Conservation (phyloP, 1,139 yeast genomes). For the Schwanniomyces etchellsii region DNA sequence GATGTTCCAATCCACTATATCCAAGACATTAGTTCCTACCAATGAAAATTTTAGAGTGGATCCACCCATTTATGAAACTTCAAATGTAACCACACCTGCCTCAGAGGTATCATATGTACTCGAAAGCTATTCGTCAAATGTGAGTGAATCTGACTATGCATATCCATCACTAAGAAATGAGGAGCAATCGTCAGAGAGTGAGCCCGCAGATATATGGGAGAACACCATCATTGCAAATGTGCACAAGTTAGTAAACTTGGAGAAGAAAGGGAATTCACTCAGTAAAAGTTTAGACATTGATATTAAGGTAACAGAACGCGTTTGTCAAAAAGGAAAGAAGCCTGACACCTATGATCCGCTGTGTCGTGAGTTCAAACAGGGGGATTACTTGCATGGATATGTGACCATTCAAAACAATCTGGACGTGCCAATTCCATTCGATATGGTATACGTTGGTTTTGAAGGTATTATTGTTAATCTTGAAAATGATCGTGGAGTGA, state of each 20-base stretch:
- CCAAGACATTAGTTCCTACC: slow-evolving; percentile 31
- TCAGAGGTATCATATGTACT: slow-evolving; percentile 1
- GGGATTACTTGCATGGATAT: slow-evolving; percentile 30
- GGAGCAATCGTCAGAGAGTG: slow-evolving; percentile 20
- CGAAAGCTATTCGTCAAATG: neutral
- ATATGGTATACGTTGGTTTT: slow-evolving; percentile 31
- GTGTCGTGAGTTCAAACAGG: slow-evolving; percentile 23
- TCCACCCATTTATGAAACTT: slow-evolving; percentile 40
- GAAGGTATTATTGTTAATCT: slow-evolving; percentile 25
- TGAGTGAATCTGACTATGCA: slow-evolving; percentile 11
- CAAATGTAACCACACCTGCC: slow-evolving; percentile 22
- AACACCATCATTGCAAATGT: slow-evolving; percentile 41
- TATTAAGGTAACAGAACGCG: slow-evolving; percentile 33
- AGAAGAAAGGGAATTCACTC: slow-evolving; percentile 19
- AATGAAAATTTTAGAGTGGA: slow-evolving; percentile 37
- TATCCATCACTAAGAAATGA: slow-evolving; percentile 4
- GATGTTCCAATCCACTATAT: slow-evolving; percentile 41
- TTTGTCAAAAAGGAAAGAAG: slow-evolving; percentile 36
- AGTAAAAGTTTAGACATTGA: slow-evolving; percentile 25
- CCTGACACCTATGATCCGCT: slow-evolving; percentile 22
- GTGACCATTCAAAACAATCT: slow-evolving; percentile 23
- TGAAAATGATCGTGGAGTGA: slow-evolving; percentile 22
- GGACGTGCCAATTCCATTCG: slow-evolving; percentile 22
- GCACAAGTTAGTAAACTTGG: slow-evolving; percentile 33
- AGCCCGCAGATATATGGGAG: slow-evolving; percentile 33